Conservation (phyloP, 495 filamentous ascomycete genomes). For the Hypomontagnella monticulosa region DNA sequence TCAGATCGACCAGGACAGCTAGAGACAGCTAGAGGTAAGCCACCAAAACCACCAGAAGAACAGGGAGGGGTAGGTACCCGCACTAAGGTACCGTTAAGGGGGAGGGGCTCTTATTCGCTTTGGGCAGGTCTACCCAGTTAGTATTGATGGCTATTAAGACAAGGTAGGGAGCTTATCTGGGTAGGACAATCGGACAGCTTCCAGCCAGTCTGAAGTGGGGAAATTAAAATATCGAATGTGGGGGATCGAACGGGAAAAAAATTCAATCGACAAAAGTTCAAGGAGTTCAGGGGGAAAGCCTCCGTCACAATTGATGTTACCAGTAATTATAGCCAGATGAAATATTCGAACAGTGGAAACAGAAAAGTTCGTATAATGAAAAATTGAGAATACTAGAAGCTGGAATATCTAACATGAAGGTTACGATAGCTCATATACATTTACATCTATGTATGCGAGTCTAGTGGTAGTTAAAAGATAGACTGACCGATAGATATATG, state of each 20-base stretch:
- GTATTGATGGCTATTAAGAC: no score
- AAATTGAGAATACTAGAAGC: no score
- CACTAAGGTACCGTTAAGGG: slow-evolving; percentile 23
- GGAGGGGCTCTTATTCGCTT: slow-evolving; percentile 23
- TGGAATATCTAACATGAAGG: no score
- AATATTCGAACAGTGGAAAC: no score
- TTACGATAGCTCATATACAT: slow-evolving; percentile 4
- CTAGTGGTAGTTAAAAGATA: slow-evolving; percentile 6
- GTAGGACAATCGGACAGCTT: slow-evolving; percentile 38
- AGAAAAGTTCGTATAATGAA: no score
- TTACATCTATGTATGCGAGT: neutral
- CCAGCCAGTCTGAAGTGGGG: slow-evolving; percentile 25
- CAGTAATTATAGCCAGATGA: no score
- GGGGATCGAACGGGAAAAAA: slow-evolving; percentile 15
- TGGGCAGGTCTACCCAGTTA: slow-evolving; percentile 23
- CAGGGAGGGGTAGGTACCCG: slow-evolving; percentile 31
- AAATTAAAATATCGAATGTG: slow-evolving; percentile 12
- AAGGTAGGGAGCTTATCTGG: slow-evolving; percentile 25
- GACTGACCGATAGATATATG: slow-evolving; percentile 3
- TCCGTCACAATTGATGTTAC: neutral
- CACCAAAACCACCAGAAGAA: neutral
- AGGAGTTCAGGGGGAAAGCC: slow-evolving; percentile 13
- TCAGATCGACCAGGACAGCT: slow-evolving; percentile 47
- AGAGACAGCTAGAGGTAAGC: slow-evolving; percentile 2
- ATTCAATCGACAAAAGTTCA: slow-evolving; percentile 10